Evolutionary conservation across 2,329 filamentous ascomycete genomes (phyloP), one percentile per base, ranked within the genome.

Genomic region (Pleomassaria siparia): DNA sequence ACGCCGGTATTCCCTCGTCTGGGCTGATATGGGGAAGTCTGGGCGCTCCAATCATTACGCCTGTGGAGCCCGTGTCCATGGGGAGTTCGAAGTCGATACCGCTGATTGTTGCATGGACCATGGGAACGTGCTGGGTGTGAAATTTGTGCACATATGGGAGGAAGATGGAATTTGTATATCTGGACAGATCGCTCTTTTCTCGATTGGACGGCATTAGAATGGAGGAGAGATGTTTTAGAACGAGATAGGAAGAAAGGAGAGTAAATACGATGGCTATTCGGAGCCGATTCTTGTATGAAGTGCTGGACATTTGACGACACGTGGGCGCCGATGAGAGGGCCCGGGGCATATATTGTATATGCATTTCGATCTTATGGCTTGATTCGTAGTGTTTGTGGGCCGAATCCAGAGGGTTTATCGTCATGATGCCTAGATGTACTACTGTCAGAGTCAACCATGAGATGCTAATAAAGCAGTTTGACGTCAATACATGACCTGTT

Each of bases 31-130:
- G 53, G 5, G 64, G 60, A 2, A 70, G 58, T 21, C 66, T 55
- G 1, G 65, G 60, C 16, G 65, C 64, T 24, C 67, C 67, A 40
- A 70, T 59, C 21, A 69, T 25, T 1, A 67, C 47, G 22, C 67
- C 64, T n/a, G 64, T 70, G 4, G 63, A 68, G 0, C 67, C 67
- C 1, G 64, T 70, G 40, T 70, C 66, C 12, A 70, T 52, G 1
- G 67, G 66, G 56, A 70, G 63, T 16, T 62, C 47, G 22, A 69
- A 59, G 1, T 60, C 48, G 39, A 58, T 56, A 26, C 57, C 58
- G 11, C 60, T 47, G 36, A 70, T 55, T 5, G 59, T 66, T 15
- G 62, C 61, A 22, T 51, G 55, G 39, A 70, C 56, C 22, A 62
- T 54, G 1, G 65, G 62, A 0, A 61, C 53, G 44, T 57, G 47